Evolutionary conservation across 2,329 filamentous ascomycete genomes (phyloP), one percentile per base, ranked within the genome.

Genomic region (Macrophomina phaseolina): DNA sequence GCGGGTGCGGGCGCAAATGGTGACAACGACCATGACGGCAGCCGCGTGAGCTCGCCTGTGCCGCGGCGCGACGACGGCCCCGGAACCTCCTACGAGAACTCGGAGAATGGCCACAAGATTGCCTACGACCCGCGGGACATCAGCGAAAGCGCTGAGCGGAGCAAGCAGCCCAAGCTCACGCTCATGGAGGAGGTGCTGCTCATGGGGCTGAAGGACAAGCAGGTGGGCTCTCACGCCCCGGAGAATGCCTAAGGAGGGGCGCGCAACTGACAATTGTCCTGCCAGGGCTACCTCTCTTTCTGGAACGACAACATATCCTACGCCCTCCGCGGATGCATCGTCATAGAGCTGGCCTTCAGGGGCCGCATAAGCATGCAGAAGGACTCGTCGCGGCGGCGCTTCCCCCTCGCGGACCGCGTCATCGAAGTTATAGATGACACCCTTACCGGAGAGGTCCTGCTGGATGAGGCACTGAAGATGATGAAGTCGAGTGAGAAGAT

Each of bases 301-400:
- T 99, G 95, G 95, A 99, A 99, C 82, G 95, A 99, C 82, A 99
- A 99, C 83, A 99, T 99, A 76, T 97, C 94, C 68, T 99, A 99
- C 80, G 95, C 95, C 71, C 86, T 99, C 69, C 90, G 95, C 79
- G 95, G 95, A 77, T 99, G 95, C 82, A 99, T 99, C 78, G 95
- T 99, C 72, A 92, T 98, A 80, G 95, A 99, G 81, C 85, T 99
- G 74, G 95, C 95, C 70, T 97, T 99, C 82, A 88, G 95, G 71
- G 95, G 95, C 76, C 91, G 95, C 73, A 91, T 99, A 81, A 94
- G 91, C 86, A 99, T 99, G 95, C 93, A 98, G 80, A 97, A 96
- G 81, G 95, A 98, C 81, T 91, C 93, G 61, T 91, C 91, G 72
- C 88, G 95, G 81, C 89, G 95, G 82, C 90, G 94, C 72, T 97